Base-by-base conservation (phyloP, 345 rosid species). In the Durio zibethinus region DNA sequence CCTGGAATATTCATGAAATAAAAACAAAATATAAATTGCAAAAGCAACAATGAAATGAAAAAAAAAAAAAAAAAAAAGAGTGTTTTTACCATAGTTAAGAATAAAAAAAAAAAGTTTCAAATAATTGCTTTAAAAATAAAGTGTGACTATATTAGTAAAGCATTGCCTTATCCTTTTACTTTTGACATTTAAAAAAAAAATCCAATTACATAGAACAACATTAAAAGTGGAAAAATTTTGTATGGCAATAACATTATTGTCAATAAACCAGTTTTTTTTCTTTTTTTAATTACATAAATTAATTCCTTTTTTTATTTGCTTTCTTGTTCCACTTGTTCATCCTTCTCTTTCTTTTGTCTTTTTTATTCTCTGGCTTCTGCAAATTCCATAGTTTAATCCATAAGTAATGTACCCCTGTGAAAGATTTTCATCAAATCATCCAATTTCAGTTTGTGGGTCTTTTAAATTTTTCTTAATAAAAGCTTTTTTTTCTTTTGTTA, bases 371-470 rank as follows among this genome's bases (percentile, higher is more conserved):
- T 57, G 75, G 67, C 1, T 56, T 40, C 67, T 42, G 35, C 73
- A 14, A n/a, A 31, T 54, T 47, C 45, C 45, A 12, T 9, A 18
- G 14, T 23, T 62, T 29, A 40, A 11, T 16, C 18, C 74, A 20
- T 57, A 59, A 25, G 1, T 60, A 12, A 60, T 0, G 14, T 18
- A 6, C 10, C 67, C 73, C 38, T 48, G 31, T 18, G 25, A 10
- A 12, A 36, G 14, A 57, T 77, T n/a, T 18, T 68, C 36, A 31
- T 48, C 53, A 14, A 40, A 25, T 65, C 35, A 14, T 47, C 36
- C 74, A 40, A 25, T 72, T 50, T 73, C 7, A 11, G 70, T 43
- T 69, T 77, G 71, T 79, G 77, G 79, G 76, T 79, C 20, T 23
- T 50, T 40, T 20, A 16, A 10, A 4, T 6, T 76, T 21, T 23